Base-by-base conservation (phyloP, 208 protist species). In the Tetramitus jugosus region DNA sequence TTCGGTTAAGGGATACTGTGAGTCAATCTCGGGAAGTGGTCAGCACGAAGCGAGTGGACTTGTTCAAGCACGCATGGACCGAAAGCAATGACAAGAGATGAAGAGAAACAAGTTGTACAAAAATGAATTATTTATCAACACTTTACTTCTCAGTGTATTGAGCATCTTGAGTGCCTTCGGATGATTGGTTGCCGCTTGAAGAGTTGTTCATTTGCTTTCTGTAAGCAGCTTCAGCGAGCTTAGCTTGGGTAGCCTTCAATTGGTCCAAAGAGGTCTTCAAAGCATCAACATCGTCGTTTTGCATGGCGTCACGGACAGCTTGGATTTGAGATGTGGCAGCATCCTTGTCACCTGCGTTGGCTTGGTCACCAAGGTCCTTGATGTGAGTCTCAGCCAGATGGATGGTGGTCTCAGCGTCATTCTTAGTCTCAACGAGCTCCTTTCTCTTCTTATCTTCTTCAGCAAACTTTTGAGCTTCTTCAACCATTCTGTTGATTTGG, bases 401-500 rank as follows among this genome's bases (percentile, higher is more conserved):
- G 46, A 91, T 61, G 72, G 89, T 82, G n/a, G 81, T 78, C 40
- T 95, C 89, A 26, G 90, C 90, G 56, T 88, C 89, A 85, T 93
- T 95, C 74, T 90, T 90, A 60, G 79, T 85, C 82, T 95, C 91
- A 40, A 87, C 85, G 6, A 90, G 76, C 82, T 89, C 81, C 26
- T 86, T 88, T 82, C 90, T 90, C 61, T 78, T 64, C n/a, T 85
- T 85, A 80, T 95, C 91, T 20, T 76, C 79, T 86, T 93, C 88
- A 23, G 86, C 88, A 81, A 91, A 85, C 76, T 79, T 79, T 82
- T 91, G 90, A 14, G 91, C 82, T 37, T 95, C 91, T 62, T 89
- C 84, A 31, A 93, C 79, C 91, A 94, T 95, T 43, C 80, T 80
- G 82, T 95, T 88, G 56, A 95, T 94, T 33, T 95, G 81, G 13